phyloP scores from a whole-genome alignment of 345 rosid species.

The Nasturtium officinale region DNA sequence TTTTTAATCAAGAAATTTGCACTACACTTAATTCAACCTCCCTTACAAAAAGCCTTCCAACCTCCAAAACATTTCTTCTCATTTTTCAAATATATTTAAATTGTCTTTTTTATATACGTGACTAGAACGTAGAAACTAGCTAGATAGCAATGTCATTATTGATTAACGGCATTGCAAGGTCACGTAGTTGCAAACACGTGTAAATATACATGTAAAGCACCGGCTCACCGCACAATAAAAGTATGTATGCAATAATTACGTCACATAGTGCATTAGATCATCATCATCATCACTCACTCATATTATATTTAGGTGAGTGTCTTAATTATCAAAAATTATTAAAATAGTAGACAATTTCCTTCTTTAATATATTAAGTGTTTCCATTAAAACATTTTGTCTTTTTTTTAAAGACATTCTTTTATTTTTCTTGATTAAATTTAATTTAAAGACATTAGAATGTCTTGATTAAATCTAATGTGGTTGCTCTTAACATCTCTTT shows the following conservation, averaged over 20 bases:
- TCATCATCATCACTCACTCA: no score
- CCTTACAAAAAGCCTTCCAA: neutral
- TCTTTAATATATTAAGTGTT: no score
- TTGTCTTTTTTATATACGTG: neutral
- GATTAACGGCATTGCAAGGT: neutral
- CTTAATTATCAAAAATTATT: no score
- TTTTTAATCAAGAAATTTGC: neutral
- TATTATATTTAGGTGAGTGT: no score
- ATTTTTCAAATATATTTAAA: neutral
- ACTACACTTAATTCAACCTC: neutral
- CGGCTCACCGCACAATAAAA: neutral
- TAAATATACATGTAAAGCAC: neutral
- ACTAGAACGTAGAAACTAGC: neutral
- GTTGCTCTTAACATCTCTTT: neutral
- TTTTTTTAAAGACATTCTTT: no score
- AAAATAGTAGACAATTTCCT: no score
- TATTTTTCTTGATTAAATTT: no score
- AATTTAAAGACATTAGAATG: no score
- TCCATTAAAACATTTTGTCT: no score
- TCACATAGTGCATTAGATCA: neutral
- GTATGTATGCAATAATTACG: neutral
- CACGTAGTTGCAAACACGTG: neutral
- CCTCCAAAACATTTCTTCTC: neutral
- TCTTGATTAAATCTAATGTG: no score
- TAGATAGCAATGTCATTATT: neutral